Conservation (phyloP, 2,329 filamentous ascomycete genomes). For the Dothiorella sarmentorum region DNA sequence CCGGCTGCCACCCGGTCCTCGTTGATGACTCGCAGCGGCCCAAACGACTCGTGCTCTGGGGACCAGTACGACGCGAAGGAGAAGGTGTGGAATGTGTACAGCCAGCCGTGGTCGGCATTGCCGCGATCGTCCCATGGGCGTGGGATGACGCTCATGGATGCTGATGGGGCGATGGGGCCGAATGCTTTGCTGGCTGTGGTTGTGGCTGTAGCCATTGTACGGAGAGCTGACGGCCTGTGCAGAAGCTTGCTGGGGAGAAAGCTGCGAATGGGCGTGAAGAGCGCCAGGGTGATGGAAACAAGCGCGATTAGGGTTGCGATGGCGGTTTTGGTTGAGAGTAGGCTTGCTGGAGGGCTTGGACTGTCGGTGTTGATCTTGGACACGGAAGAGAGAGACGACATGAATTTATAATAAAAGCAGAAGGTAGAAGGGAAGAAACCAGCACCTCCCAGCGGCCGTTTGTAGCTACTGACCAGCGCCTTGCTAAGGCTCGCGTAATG, state of each 20-base stretch:
- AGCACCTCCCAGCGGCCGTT: neutral
- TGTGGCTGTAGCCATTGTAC: constrained; percentile 40
- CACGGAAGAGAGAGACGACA: neutral
- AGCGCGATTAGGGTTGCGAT: constrained; percentile 30
- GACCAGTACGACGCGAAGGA: constrained; percentile 72
- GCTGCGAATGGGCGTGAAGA: constrained; percentile 40
- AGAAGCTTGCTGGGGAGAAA: constrained; percentile 32
- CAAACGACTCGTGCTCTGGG: constrained; percentile 65
- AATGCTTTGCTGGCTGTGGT: constrained; percentile 19
- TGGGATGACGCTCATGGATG: constrained; percentile 62
- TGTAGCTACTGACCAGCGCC: neutral
- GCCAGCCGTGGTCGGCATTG: constrained; percentile 80
- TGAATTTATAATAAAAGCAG: neutral
- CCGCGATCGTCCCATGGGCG: constrained; percentile 70
- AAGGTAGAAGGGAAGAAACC: neutral
- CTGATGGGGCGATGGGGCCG: constrained; percentile 18
- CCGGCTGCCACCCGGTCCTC: constrained; percentile 76
- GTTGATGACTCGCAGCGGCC: constrained; percentile 78
- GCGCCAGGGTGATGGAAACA: constrained; percentile 45
- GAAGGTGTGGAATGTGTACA: constrained; percentile 84
- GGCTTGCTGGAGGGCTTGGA: neutral
- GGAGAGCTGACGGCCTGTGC: constrained; percentile 27
- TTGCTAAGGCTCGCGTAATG: constrained; percentile 1
- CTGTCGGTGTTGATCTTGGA: neutral
- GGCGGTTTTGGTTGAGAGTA: neutral